phyloP scores from a whole-genome alignment of 345 rosid genomes.

The Eucalyptus caleyi region DNA sequence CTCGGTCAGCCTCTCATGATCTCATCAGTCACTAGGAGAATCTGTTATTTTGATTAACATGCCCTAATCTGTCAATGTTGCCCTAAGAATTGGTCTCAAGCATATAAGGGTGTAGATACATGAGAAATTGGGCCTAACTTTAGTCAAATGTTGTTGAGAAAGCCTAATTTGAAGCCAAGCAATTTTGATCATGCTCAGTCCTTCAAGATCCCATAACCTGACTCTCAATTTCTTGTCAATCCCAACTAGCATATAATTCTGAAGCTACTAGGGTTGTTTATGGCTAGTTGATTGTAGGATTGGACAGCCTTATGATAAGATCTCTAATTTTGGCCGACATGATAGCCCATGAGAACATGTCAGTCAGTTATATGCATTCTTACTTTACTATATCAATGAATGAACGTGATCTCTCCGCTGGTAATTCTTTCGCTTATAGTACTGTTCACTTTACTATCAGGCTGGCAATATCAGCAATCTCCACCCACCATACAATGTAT shows the following conservation, averaged over 20 bases:
- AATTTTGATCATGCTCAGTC: not conserved
- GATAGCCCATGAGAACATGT: not conserved
- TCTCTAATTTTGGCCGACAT: not conserved
- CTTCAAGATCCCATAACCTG: not conserved
- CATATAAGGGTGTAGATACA: not conserved
- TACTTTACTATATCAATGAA: not conserved
- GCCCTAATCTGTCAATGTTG: not conserved
- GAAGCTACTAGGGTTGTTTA: not conserved
- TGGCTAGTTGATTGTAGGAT: not conserved
- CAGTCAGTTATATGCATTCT: not conserved
- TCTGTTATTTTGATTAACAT: not conserved
- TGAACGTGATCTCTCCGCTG: not conserved
- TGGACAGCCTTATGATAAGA: not conserved
- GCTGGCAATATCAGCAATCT: conserved; percentile 87
- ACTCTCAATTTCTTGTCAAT: not conserved
- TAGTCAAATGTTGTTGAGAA: not conserved
- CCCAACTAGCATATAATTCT: not conserved
- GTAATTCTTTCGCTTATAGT: not conserved
- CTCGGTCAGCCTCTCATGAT: not conserved
- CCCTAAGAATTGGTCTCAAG: not conserved
- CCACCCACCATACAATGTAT: conserved; percentile 82
- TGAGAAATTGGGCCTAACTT: not conserved
- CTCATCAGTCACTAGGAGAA: not conserved
- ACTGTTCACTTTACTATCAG: conserved; percentile 6
- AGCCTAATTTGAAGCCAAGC: not conserved